phyloP scores from a whole-genome alignment of 1,284 basidiomycete genomes.

The Ganoderma leucocontextum region DNA sequence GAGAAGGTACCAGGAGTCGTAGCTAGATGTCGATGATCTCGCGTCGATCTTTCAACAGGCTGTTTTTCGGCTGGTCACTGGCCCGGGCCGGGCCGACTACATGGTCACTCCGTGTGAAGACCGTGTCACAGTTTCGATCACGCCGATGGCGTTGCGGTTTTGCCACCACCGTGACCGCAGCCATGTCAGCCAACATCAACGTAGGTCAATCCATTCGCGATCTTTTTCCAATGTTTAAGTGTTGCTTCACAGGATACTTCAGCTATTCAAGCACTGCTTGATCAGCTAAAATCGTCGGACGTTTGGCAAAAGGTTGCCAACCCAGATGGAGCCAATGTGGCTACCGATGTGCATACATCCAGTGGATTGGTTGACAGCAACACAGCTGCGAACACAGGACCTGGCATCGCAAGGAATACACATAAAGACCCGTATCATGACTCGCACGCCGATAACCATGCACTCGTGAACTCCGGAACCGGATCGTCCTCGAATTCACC shows the following conservation, averaged over 20 bases:
- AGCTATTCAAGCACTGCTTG: constrained; percentile 70
- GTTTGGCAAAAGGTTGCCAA: constrained; percentile 66
- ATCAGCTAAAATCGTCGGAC: constrained; percentile 67
- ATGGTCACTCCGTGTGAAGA: constrained; percentile 13
- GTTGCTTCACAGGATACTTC: constrained; percentile 58
- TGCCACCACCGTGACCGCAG: constrained; percentile 13
- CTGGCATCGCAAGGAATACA: too few species aligned
- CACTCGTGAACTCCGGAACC: background rate
- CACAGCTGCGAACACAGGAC: too few species aligned
- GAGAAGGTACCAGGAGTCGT: background rate
- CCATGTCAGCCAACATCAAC: constrained; percentile 46
- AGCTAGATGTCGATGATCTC: background rate
- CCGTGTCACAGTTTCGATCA: constrained; percentile 15
- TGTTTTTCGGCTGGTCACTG: background rate
- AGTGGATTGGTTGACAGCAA: background rate
- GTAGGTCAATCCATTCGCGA: constrained; percentile 31
- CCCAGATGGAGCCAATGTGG: constrained; percentile 16
- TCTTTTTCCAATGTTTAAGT: constrained; percentile 3
- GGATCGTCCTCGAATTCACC: constrained; percentile 21
- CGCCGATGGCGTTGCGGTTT: constrained; percentile 10
- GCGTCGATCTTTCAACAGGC: background rate
- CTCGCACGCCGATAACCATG: background rate
- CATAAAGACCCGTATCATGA: background rate
- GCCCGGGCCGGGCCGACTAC: background rate
- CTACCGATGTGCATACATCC: constrained; percentile 3